Conservation (phyloP, 139 green algal species). For the Chlamydomonas eustigma region DNA sequence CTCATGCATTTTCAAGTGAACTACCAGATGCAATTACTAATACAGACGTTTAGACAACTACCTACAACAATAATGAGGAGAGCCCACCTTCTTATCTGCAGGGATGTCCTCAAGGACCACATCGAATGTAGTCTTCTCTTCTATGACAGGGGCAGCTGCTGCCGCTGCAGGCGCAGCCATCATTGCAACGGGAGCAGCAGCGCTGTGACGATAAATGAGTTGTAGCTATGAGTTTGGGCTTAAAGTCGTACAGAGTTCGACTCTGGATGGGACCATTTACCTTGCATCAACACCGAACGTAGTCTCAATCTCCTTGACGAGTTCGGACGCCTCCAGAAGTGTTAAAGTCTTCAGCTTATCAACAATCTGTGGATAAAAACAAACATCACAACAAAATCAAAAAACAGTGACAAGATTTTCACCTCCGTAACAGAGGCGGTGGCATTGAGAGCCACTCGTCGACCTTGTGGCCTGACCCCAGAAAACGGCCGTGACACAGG, state of each 20-base stretch:
- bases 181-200: constrained; percentile 30
- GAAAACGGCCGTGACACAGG: background rate
- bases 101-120: constrained; percentile 54
- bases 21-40: background rate
- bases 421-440: constrained; percentile 3
- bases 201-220: too few relatives aligned
- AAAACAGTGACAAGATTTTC: background rate
- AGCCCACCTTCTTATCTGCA: constrained; percentile 57
- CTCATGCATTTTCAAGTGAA: background rate
- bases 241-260: too few relatives aligned
- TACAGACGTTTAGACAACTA: too few relatives aligned
- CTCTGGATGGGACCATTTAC: background rate
- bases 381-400: background rate
- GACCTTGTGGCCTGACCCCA: background rate
- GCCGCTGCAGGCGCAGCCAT: constrained; percentile 14
- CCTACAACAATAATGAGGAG: too few relatives aligned
- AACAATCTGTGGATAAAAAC: constrained; percentile 32
- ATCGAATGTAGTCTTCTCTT: constrained; percentile 67
- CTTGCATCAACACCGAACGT: constrained; percentile 55
- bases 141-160: constrained; percentile 43
- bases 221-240: too few relatives aligned
- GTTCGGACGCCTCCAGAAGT: constrained; percentile 59
- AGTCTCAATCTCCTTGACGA: constrained; percentile 61
- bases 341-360: constrained; percentile 68
- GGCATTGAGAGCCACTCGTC: background rate